Conservation (phyloP, 179 eudicot genomes). For the Drosera spatulata region DNA sequence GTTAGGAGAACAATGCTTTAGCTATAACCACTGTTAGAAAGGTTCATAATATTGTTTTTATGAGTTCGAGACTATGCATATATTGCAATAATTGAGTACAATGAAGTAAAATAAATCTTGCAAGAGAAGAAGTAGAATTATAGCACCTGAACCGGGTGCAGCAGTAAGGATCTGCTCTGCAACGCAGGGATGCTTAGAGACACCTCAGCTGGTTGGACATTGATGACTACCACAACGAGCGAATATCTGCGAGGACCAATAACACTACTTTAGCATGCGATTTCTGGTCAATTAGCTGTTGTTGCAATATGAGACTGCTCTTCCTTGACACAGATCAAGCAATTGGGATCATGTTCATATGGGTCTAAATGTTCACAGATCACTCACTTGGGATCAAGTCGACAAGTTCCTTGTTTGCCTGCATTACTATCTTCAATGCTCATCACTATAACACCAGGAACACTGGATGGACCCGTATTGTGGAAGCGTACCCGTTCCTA, state of each 20-base stretch:
- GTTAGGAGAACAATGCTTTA: too few relatives aligned
- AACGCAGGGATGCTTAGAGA: constrained; percentile 38
- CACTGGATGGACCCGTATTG: constrained; percentile 67
- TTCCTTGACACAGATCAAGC: too few relatives aligned
- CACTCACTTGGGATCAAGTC: constrained; percentile 74
- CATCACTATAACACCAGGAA: constrained; percentile 86
- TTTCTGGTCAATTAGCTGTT: too few relatives aligned
- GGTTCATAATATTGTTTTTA: too few relatives aligned
- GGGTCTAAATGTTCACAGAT: background rate
- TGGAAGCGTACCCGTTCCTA: constrained; percentile 83
- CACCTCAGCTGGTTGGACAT: constrained; percentile 48
- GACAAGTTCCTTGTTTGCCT: constrained; percentile 52
- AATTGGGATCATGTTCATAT: too few relatives aligned
- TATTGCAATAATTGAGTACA: too few relatives aligned
- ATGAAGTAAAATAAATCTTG: too few relatives aligned
- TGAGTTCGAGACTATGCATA: too few relatives aligned
- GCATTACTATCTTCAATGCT: constrained; percentile 8
- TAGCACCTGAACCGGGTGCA: constrained; percentile 82
- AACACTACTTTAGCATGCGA: background rate
- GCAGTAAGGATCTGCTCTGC: constrained; percentile 34
- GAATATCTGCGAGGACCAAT: constrained; percentile 18
- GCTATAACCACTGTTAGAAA: too few relatives aligned
- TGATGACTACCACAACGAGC: constrained; percentile 44
- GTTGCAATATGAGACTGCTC: too few relatives aligned
- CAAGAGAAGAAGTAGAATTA: background rate